Evolutionary conservation across 805 yeast species (phyloP).

Genomic region (Starmerella gropengiesseri): DNA sequence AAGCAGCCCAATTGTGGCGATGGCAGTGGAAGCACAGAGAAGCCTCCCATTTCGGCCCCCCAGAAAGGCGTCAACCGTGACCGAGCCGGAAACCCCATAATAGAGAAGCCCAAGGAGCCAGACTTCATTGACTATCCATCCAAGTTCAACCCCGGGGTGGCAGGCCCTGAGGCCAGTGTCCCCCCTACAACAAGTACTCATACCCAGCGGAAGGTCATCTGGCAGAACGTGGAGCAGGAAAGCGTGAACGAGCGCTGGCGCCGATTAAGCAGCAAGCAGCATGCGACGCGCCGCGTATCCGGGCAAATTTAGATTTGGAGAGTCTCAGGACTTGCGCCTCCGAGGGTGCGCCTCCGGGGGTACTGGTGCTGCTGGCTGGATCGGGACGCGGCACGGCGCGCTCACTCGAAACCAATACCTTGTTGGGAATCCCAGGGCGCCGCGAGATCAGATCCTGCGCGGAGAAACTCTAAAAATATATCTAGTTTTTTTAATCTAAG

Average conservation of each 20-base stretch:
- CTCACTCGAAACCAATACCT: no score
- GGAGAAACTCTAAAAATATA: no score
- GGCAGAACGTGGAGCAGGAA: background rate
- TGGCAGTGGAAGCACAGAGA: background rate
- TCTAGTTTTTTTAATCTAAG: no score
- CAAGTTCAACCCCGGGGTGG: background rate
- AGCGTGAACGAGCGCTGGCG: slow-evolving; percentile 3
- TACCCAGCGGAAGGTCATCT: background rate
- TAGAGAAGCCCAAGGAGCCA: background rate
- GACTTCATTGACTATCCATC: background rate
- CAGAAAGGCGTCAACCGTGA: slow-evolving; percentile 2
- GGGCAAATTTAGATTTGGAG: no score
- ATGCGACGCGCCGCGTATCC: no score
- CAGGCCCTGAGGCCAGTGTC: background rate
- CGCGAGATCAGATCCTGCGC: no score
- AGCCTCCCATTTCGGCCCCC: background rate
- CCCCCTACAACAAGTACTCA: background rate
- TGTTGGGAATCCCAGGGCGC: no score
- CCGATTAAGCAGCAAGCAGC: background rate
- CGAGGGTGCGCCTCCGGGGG: no score
- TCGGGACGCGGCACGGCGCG: no score
- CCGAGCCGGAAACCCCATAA: background rate
- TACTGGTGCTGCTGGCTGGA: no score
- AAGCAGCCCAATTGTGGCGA: slow-evolving; percentile 5
- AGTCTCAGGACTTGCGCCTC: no score